Evolutionary conservation across 352 stramenopile species (phyloP), one percentile per base, ranked within the genome.

Genomic region (Globisporangium paroecandrum): DNA sequence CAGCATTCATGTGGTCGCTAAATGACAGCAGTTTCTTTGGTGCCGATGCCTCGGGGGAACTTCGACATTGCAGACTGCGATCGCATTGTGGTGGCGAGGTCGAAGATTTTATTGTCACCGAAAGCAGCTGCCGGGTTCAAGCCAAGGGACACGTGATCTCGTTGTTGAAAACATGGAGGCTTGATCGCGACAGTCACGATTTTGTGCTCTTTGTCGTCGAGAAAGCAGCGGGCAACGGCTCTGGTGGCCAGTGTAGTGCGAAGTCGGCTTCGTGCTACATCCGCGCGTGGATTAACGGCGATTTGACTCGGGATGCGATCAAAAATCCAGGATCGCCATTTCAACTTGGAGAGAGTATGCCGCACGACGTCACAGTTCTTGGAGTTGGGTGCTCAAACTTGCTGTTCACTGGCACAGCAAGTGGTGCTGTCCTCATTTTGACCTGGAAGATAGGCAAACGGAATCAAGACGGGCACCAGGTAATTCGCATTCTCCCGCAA

Each of bases 191-290:
- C 22, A 85, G 68, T 34, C 81, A 89, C 60, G 76, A 85, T 41
- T 88, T 87, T 55, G 78, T 81, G 6, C 61, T 89, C 20, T 89
- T 91, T 41, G 68, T 72, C 0, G 71, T 77, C 9, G 83, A 91
- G 63, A 81, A 78, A 22, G 56, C 36, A 2, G 4, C 7, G 13
- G 24, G 3, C n/a, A 59, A 36, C 41, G 27, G 20, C 15, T n/a
- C 24, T n/a, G 22, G 46, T 53, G 24, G 15, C 20, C 58, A 59
- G 7, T 56, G 54, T 47, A 47, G 41, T 51, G 5, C 29, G 20
- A 27, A 62, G 13, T 69, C 38, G 10, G 60, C 18, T 10, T 62
- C 59, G 22, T 74, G 66, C 34, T 49, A 72, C n/a, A 46, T 91
- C 10, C 81, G 83, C 1, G 81, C 74, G 0, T 91, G 79, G 79